Evolutionary conservation across 2,329 filamentous ascomycete species (phyloP).

Genomic region (Fusarium sp.): DNA sequence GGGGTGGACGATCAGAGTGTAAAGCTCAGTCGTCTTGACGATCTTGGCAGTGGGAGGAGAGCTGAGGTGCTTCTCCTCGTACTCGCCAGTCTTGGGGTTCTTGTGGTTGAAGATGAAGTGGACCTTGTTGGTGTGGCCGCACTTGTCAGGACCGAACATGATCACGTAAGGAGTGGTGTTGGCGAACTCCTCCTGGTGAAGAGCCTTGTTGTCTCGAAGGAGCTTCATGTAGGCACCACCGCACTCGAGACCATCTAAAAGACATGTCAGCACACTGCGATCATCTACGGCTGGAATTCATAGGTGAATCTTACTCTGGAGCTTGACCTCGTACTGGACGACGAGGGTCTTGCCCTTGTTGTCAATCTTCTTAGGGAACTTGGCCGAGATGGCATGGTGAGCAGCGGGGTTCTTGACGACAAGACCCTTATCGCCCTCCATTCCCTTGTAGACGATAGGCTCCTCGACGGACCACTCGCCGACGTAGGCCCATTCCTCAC

Average conservation of each 20-base stretch:
- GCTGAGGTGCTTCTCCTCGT: conserved; percentile 98
- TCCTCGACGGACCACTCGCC: conserved; percentile 98
- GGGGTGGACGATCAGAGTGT: conserved; percentile 94
- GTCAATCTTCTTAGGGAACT: conserved; percentile 95
- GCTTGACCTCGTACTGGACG: conserved; percentile 99
- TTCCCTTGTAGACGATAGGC: conserved; percentile 86
- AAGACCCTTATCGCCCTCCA: conserved; percentile 93
- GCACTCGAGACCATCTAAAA: conserved; percentile 87
- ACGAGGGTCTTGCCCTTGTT: conserved; percentile 98
- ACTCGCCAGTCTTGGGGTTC: conserved; percentile 99
- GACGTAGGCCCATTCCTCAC: conserved; percentile 97
- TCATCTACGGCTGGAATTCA: background rate
- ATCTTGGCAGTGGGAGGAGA: conserved; percentile 85
- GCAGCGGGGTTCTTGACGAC: conserved; percentile 98
- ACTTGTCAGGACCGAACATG: conserved; percentile 99
- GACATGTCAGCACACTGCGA: conserved; percentile 44
- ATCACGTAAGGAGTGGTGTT: conserved; percentile 98
- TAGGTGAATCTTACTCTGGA: conserved; percentile 74
- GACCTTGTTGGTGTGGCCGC: conserved; percentile 98
- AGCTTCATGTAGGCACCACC: conserved; percentile 99
- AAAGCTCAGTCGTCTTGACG: conserved; percentile 90
- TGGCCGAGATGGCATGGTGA: conserved; percentile 98
- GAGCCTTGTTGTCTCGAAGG: conserved; percentile 94
- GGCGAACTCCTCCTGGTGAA: conserved; percentile 97
- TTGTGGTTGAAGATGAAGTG: conserved; percentile 99